Conservation (phyloP, 345 rosid species). For the Rhizophora apiculata region DNA sequence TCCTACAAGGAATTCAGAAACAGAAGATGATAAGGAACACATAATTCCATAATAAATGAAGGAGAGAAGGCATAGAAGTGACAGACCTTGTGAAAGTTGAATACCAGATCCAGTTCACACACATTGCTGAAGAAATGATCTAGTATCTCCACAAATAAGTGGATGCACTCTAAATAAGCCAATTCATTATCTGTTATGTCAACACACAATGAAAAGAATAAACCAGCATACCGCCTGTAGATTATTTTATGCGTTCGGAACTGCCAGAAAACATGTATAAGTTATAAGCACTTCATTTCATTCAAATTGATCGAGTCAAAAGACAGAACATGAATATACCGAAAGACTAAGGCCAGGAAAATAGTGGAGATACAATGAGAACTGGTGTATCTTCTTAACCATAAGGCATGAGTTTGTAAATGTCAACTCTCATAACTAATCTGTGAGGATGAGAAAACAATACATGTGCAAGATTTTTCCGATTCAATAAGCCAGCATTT, state of each 20-base stretch:
- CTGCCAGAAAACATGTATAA: constrained; percentile 36
- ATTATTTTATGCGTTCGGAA: constrained; percentile 93
- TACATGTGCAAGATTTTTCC: no score
- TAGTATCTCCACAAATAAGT: constrained; percentile 90
- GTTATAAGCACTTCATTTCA: not conserved
- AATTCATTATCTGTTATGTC: constrained; percentile 93
- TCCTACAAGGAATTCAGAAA: not conserved
- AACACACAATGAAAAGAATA: constrained; percentile 92
- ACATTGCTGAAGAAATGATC: constrained; percentile 99
- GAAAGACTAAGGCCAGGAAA: not conserved
- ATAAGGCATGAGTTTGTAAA: no score
- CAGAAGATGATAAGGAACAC: not conserved
- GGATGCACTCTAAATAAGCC: constrained; percentile 91
- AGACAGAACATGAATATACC: not conserved
- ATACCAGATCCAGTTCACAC: constrained; percentile 94
- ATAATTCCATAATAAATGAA: not conserved
- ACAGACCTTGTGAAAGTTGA: constrained; percentile 91
- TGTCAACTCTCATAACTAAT: not conserved
- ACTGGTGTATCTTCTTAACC: not conserved
- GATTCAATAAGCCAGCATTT: not conserved
- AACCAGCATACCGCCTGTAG: constrained; percentile 95
- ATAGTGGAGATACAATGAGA: not conserved
- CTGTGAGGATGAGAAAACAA: not conserved
- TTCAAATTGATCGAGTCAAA: not conserved
- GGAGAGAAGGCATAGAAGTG: not conserved